phyloP scores from a whole-genome alignment of 805 yeast genomes.

The Kuraishia piskuri region DNA sequence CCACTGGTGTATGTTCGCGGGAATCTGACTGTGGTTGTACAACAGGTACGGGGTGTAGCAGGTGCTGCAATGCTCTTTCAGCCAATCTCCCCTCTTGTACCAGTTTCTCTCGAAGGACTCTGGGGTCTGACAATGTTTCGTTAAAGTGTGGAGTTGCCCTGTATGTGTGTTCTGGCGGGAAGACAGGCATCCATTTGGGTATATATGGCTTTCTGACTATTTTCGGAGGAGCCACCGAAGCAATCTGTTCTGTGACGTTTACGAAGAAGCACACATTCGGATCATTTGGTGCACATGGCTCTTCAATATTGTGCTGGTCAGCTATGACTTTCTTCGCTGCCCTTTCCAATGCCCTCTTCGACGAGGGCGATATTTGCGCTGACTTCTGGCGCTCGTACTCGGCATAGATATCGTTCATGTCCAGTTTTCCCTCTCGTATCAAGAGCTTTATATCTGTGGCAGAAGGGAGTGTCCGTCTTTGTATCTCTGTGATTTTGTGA shows the following conservation, averaged over 20 bases:
- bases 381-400: slow-evolving; percentile 22
- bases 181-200: slow-evolving; percentile 73
- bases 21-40: slow-evolving; percentile 10
- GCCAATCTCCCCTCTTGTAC: slow-evolving; percentile 78
- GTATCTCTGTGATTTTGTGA: slow-evolving; percentile 45
- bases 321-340: slow-evolving; percentile 11
- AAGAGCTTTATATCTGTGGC: slow-evolving; percentile 41
- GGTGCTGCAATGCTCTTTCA: slow-evolving; percentile 62
- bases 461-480: slow-evolving; percentile 50
- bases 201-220: slow-evolving; percentile 34
- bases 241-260: slow-evolving; percentile 36
- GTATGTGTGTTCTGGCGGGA: slow-evolving; percentile 94
- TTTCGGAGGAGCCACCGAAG: slow-evolving; percentile 47
- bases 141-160: slow-evolving; percentile 66
- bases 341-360: slow-evolving; percentile 5
- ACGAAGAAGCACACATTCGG: slow-evolving; percentile 46
- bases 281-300: slow-evolving; percentile 18
- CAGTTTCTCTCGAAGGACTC: slow-evolving; percentile 57
- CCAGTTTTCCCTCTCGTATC: slow-evolving; percentile 32
- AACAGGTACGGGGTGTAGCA: neutral
- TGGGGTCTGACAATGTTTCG: slow-evolving; percentile 58
- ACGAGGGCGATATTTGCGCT: slow-evolving; percentile 2
- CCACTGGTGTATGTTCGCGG: slow-evolving; percentile 1
- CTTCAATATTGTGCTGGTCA: slow-evolving; percentile 9
- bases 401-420: slow-evolving; percentile 27